Evolutionary conservation across 768 basidiomycete species (phyloP), one percentile per base, ranked within the genome.

Genomic region (Rhodosporidiobolus sp.): DNA sequence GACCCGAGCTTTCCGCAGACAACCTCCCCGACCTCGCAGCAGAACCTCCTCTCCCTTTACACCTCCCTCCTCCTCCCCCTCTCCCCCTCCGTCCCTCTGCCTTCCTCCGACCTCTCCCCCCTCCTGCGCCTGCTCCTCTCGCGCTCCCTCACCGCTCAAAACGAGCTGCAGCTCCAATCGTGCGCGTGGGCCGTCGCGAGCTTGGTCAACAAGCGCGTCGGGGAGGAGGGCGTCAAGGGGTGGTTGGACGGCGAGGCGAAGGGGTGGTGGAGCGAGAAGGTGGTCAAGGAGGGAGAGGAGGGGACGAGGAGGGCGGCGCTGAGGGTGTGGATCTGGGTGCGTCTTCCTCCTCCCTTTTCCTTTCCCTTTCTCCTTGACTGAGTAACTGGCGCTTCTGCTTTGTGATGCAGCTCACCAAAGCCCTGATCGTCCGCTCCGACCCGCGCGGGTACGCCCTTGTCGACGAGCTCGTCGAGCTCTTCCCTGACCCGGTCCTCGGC

Each of bases 391-490:
- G 4, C 0, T 53, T 49, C 19, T 12, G 20, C 2, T 10, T 17
- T 53, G 14, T 22, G 26, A 17, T 12, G 30, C 74, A 96, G 95
- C 84, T 91, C 22, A 85, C 87, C 28, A 91, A 91, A 80, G 92
- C 87, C 1, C 83, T 99, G 34, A 82, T 94, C 3, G 86, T 94
- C 1, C 86, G 89, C 20, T 88, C 88, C 35, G 88, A 95, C 77
- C 80, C 86, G 1, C 79, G 82, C 6, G 87, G 88, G 1, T 81
- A 84, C 68, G 73, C 80, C 2, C 88, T 89, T 72, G 82, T 89
- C 19, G 85, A 89, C 45, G 81, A 85, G 6, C 80, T 98, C 32
- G 87, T 96, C 72, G 84, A 85, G 20, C 83, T 90, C 16, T 89
- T 97, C 69, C 83, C 82, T 9, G 92, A 96, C 77, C 82, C 82